These are phyloP conservation scores for Leucosporidium yakuticum DNA, from an alignment of 768 basidiomycete genomes.

Conservation along the genomic window DNA sequence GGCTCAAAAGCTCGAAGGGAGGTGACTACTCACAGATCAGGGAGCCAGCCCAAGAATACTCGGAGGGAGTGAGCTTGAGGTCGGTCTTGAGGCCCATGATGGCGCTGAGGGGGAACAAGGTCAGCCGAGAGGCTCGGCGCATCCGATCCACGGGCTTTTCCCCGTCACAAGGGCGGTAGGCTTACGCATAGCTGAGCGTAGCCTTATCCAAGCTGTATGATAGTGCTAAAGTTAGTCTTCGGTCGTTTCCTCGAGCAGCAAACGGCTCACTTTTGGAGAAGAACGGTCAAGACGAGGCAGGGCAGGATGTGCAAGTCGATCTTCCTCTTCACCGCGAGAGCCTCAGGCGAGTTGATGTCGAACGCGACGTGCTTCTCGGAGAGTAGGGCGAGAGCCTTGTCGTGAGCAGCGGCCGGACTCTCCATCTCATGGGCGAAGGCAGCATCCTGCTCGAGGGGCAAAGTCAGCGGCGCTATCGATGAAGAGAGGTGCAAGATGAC, in stretches of 20 bases:
- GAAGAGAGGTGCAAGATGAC: neutral
- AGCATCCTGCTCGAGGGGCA: neutral
- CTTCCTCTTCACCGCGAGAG: slow-evolving; percentile 18
- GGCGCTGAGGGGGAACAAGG: neutral
- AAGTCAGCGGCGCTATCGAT: too few relatives aligned
- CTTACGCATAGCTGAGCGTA: slow-evolving; percentile 5
- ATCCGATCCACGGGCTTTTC: too few relatives aligned
- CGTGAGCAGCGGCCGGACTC: slow-evolving; percentile 8
- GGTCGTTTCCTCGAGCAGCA: neutral
- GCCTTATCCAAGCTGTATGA: slow-evolving; percentile 13
- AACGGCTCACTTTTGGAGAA: slow-evolving; percentile 17
- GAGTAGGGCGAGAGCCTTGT: slow-evolving; percentile 22
- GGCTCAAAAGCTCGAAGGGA: too few relatives aligned
- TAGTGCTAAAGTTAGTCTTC: neutral
- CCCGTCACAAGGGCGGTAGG: too few relatives aligned
- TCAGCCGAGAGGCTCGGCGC: too few relatives aligned
- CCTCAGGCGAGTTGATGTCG: slow-evolving; percentile 22
- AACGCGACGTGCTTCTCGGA: slow-evolving; percentile 7
- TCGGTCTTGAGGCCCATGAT: slow-evolving; percentile 16
- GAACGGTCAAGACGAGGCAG: slow-evolving; percentile 14
- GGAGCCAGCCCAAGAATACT: slow-evolving; percentile 32
- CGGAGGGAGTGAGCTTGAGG: slow-evolving; percentile 11
- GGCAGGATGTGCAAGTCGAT: slow-evolving; percentile 30
- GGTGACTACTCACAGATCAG: slow-evolving; percentile 20
- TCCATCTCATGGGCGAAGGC: neutral